phyloP scores from a whole-genome alignment of 2,329 filamentous ascomycete genomes.

The Simplicillium sp. region DNA sequence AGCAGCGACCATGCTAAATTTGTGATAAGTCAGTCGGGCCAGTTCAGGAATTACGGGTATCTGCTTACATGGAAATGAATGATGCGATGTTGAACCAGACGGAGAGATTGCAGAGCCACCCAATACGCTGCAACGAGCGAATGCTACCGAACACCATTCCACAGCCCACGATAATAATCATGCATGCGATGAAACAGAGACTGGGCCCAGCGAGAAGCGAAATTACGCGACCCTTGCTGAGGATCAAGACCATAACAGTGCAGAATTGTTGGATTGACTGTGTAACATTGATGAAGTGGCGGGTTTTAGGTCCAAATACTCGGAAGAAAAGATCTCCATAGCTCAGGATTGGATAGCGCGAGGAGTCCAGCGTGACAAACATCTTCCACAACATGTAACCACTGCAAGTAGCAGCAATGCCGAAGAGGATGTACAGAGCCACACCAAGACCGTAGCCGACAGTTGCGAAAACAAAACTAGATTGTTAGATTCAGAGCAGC shows the following conservation, averaged over 20 bases:
- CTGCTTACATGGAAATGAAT: slow-evolving; percentile 28
- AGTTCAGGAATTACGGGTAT: not conserved
- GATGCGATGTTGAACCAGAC: slow-evolving; percentile 44
- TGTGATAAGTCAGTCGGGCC: too few species aligned
- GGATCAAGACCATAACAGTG: slow-evolving; percentile 39
- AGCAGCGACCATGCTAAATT: slow-evolving; percentile 6
- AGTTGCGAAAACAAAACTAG: slow-evolving; percentile 11
- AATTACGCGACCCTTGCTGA: slow-evolving; percentile 43
- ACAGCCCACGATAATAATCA: slow-evolving; percentile 35
- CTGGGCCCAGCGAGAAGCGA: slow-evolving; percentile 35
- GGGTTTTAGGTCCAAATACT: slow-evolving; percentile 30
- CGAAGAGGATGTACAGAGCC: slow-evolving; percentile 33
- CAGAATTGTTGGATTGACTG: slow-evolving; percentile 38
- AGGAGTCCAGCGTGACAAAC: slow-evolving; percentile 35
- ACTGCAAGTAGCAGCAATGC: slow-evolving; percentile 24
- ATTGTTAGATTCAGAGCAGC: not conserved
- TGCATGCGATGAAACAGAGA: slow-evolving; percentile 42
- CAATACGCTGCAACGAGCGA: slow-evolving; percentile 40
- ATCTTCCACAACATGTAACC: slow-evolving; percentile 33
- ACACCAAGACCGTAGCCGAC: slow-evolving; percentile 32
- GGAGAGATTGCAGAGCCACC: slow-evolving; percentile 44
- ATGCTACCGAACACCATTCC: slow-evolving; percentile 46
- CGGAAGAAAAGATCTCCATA: slow-evolving; percentile 38
- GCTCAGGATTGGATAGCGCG: slow-evolving; percentile 31
- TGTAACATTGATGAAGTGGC: slow-evolving; percentile 34